These are phyloP conservation scores for Curvularia verruculosa DNA, from an alignment of 2,329 filamentous ascomycete species.

Conservation along the genomic window DNA sequence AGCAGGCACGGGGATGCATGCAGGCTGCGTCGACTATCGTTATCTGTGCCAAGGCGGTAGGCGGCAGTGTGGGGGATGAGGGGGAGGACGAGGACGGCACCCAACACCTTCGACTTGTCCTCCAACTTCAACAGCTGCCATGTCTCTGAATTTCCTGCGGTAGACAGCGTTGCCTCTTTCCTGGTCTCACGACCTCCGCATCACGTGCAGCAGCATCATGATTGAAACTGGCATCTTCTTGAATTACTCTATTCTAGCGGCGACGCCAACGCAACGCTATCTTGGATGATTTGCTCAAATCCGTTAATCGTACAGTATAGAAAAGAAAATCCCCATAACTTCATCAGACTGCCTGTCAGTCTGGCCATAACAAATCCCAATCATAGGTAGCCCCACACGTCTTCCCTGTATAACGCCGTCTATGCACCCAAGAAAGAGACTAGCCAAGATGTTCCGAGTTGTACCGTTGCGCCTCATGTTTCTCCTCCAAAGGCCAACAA, in stretches of 20 bases:
- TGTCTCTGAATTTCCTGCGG: neutral
- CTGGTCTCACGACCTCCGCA: neutral
- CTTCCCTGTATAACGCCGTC: conserved; percentile 16
- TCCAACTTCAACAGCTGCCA: neutral
- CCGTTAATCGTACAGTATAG: conserved; percentile 1
- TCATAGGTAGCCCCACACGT: conserved; percentile 7
- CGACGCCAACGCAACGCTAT: neutral
- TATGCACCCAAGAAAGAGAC: conserved; percentile 20
- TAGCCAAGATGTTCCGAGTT: conserved; percentile 5
- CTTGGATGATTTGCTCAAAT: neutral
- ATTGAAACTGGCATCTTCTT: neutral
- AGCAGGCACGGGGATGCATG: conserved; percentile 18
- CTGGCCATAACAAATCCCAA: neutral
- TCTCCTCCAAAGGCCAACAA: conserved; percentile 9
- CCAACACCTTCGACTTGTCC: neutral
- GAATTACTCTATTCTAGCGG: conserved; percentile 1
- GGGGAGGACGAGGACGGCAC: neutral
- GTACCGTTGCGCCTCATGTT: conserved; percentile 14
- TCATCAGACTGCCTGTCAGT: conserved; percentile 11
- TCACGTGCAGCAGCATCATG: neutral
- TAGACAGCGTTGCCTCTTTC: neutral
- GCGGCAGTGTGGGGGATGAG: conserved; percentile 27
- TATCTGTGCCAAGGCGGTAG: conserved; percentile 29
- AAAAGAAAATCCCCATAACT: neutral
- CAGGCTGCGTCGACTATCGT: conserved; percentile 27